Evolutionary conservation across 169 alveolate species (phyloP).

Genomic region (Babesia bigemina): DNA sequence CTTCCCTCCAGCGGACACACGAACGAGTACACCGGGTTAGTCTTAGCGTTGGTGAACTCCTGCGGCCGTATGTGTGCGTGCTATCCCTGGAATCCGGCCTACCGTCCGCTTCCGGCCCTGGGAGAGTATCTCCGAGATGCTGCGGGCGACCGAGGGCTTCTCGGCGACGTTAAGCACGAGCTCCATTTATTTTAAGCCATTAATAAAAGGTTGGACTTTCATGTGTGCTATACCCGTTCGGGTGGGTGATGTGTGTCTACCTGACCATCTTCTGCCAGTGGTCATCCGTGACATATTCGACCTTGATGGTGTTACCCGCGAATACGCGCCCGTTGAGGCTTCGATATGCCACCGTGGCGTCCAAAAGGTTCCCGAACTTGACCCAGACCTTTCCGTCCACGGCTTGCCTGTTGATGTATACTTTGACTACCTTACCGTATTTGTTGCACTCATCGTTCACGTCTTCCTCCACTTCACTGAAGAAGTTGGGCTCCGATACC

Average conservation of each 20-base stretch:
- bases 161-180: slow-evolving; percentile 91
- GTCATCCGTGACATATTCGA: slow-evolving; percentile 71
- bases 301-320: slow-evolving; percentile 83
- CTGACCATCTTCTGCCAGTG: slow-evolving; percentile 59
- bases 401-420: slow-evolving; percentile 74
- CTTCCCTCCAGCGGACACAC: slow-evolving; percentile 65
- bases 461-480: slow-evolving; percentile 86
- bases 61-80: not conserved
- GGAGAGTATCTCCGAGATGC: slow-evolving; percentile 91
- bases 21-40: slow-evolving; percentile 78
- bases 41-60: slow-evolving; percentile 62
- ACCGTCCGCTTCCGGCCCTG: slow-evolving; percentile 58
- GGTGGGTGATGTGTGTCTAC: slow-evolving; percentile 1
- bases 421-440: slow-evolving; percentile 82
- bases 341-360: slow-evolving; percentile 77
- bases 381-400: slow-evolving; percentile 86
- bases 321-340: slow-evolving; percentile 83
- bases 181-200: slow-evolving; percentile 44
- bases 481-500: slow-evolving; percentile 76
- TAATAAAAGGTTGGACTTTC: not conserved
- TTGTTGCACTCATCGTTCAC: slow-evolving; percentile 86
- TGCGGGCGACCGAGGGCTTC: slow-evolving; percentile 97
- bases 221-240: not conserved
- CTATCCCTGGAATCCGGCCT: not conserved
- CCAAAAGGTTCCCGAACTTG: slow-evolving; percentile 68